These are phyloP conservation scores for Chalara sp. DNA, from an alignment of 2,329 filamentous ascomycete genomes.

Conservation along the genomic window DNA sequence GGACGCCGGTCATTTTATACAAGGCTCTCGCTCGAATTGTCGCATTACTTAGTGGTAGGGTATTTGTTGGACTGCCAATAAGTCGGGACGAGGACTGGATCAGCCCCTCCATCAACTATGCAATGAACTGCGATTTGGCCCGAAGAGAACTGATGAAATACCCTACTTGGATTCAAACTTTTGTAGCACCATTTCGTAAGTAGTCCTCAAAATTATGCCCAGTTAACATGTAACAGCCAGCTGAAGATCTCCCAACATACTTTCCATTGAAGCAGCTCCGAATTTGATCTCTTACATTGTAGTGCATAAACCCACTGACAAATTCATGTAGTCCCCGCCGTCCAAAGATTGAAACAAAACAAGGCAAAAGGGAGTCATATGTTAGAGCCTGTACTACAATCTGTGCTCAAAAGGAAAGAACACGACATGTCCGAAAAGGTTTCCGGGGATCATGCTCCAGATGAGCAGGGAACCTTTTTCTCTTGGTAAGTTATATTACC, in stretches of 20 bases:
- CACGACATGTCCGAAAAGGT: too few relatives aligned
- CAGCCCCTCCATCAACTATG: conserved; percentile 13
- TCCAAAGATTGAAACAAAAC: neutral
- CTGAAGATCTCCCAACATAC: neutral
- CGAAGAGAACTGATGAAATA: neutral
- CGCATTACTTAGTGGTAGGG: conserved; percentile 30
- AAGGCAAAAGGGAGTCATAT: neutral
- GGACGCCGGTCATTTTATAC: conserved; percentile 24
- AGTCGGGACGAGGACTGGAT: conserved; percentile 22
- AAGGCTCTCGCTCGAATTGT: conserved; percentile 31
- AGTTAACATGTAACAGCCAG: neutral
- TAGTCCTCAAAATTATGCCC: neutral
- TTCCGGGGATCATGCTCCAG: too few relatives aligned
- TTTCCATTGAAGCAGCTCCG: neutral
- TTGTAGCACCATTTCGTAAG: neutral
- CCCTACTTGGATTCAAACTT: neutral
- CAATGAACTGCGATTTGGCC: neutral
- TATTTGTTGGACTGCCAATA: conserved; percentile 20
- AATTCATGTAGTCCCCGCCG: neutral
- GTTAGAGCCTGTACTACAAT: too few relatives aligned
- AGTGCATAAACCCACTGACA: neutral
- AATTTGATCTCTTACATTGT: neutral
- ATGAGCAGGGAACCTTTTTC: neutral
- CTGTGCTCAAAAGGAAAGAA: too few relatives aligned
- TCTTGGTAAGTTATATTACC: neutral